Evolutionary conservation across 306 rosid species (phyloP).

Genomic region (Castanopsis chinensis): DNA sequence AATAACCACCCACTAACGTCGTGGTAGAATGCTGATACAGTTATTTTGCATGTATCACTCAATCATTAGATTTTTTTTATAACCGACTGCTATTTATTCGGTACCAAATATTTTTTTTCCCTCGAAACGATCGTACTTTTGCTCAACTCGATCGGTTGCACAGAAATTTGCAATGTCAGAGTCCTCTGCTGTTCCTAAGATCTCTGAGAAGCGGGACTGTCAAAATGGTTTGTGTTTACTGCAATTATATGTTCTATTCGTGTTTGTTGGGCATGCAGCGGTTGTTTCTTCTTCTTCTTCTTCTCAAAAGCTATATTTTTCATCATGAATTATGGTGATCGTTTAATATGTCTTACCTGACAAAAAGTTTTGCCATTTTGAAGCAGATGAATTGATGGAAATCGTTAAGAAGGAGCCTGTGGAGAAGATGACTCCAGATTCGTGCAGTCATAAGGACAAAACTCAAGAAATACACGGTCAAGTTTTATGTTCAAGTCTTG

Average conservation of each 20-base stretch:
- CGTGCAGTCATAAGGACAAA: conserved; percentile 18
- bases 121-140: too few species aligned
- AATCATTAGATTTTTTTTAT: too few species aligned
- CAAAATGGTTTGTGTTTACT: conserved; percentile 9
- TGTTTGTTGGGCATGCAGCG: background rate
- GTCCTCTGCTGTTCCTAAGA: conserved; percentile 1
- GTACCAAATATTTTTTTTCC: too few species aligned
- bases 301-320: background rate
- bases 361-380: conserved; percentile 3
- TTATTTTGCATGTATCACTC: too few species aligned
- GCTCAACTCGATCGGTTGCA: background rate
- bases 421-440: conserved; percentile 19
- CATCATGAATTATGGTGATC: background rate
- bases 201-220: conserved; percentile 4
- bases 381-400: conserved; percentile 32
- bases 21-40: too few species aligned
- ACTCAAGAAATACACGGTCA: conserved; percentile 26
- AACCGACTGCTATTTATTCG: too few species aligned
- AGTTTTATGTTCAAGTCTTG: background rate
- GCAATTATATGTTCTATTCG: background rate
- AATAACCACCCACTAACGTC: too few species aligned
- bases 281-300: background rate
- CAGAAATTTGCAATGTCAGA: conserved; percentile 4
- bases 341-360: background rate
- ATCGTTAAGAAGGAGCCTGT: conserved; percentile 24